Base-by-base conservation (phyloP, 176 grass and related monocot genomes). In the Ananas comosus region DNA sequence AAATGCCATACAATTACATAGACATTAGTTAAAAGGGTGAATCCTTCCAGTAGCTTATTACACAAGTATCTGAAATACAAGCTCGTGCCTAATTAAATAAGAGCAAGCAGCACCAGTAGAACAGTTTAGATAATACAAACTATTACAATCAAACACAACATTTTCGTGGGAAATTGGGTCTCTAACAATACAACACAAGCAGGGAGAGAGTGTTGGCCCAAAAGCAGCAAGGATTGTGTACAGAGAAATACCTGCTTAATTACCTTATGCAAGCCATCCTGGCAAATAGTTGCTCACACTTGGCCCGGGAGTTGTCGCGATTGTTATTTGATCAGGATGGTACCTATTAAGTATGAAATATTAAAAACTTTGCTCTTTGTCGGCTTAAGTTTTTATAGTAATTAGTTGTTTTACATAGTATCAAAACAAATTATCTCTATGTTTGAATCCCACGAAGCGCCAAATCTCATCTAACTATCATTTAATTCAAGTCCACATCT, bases 221-320 rank as follows among this genome's bases (percentile, higher is more conserved):
- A 7, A 66, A 11, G 58, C 14, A 10, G 13, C 64, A 47, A 66
- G 24, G 23, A 66, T 22, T 28, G 23, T 66, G 33, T 13, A 67
- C 48, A 14, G 25, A 49, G 13, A 42, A 42, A 42, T 49, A 19
- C 9, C 65, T 67, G 19, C 33, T 56, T 13, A 12, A 2, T 61
- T 61, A 49, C 11, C 17, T 77, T 19, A 77, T 27, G 75, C 75
- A 69, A 77, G 51, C 75, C 75, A 77, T n/a, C 66, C 75, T n/a
- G 75, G 66, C 75, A 69, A 61, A 65, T 63, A 77, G 48, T 51
- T 77, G 12, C 75, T 77, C 12, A 69, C 75, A 28, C 75, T 77
- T 69, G 66, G 65, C 42, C 75, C 75, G 12, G 75, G 66, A 0
- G 75, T n/a, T 69, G 73, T 51, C 12, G 64, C 75, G 10, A 77